These are phyloP conservation scores for Lipomyces yamanashiensis DNA, from an alignment of 805 yeast species.

Conservation along the genomic window DNA sequence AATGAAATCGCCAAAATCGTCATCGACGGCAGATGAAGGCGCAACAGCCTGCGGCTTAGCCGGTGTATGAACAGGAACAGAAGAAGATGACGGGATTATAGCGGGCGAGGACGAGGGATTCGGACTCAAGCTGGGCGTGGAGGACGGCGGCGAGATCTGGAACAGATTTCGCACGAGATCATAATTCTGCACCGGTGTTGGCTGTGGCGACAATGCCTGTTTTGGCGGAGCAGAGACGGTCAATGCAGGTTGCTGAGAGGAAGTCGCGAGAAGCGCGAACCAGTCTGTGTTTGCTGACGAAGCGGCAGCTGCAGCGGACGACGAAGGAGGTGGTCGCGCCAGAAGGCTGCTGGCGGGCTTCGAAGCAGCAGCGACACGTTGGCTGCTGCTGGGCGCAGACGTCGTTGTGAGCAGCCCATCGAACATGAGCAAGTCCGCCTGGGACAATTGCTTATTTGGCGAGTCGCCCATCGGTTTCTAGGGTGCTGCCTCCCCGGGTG, in stretches of 20 bases:
- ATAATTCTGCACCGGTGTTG: slow-evolving; percentile 12
- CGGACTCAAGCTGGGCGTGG: not conserved
- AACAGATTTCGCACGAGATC: slow-evolving; percentile 8
- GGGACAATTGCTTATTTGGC: slow-evolving; percentile 9
- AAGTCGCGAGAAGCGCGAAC: slow-evolving; percentile 18
- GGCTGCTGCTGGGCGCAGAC: not conserved
- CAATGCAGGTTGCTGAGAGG: not conserved
- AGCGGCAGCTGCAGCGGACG: not conserved
- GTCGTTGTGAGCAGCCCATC: slow-evolving; percentile 27
- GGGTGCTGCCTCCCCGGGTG: not conserved
- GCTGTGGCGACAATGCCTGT: not conserved
- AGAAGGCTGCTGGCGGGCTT: not conserved
- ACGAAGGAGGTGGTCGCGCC: not conserved
- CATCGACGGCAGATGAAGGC: slow-evolving; percentile 1
- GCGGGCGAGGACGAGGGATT: not conserved
- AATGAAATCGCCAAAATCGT: slow-evolving; percentile 30
- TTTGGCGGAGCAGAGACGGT: not conserved
- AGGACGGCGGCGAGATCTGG: not conserved
- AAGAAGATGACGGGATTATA: not conserved
- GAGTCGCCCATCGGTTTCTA: not conserved
- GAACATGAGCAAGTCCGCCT: slow-evolving; percentile 30
- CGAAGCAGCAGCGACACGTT: not conserved
- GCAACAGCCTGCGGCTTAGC: not conserved
- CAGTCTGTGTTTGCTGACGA: slow-evolving; percentile 16
- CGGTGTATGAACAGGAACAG: not conserved